phyloP scores from a whole-genome alignment of 495 filamentous ascomycete species.

The Bacidia gigantensis region DNA sequence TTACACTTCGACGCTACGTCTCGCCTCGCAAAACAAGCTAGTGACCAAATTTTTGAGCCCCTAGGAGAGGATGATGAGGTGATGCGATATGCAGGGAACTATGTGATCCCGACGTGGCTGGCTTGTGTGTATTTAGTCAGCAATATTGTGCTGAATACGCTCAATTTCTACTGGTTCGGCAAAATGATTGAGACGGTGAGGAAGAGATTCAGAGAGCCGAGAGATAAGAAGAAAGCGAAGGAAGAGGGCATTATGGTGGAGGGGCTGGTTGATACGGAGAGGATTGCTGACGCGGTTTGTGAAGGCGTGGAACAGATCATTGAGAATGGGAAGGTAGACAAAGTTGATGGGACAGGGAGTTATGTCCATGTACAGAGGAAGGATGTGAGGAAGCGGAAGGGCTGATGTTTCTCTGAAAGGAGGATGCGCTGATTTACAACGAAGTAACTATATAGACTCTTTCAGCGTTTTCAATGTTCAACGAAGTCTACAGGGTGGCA shows the following conservation, averaged over 20 bases:
- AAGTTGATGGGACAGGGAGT: constrained; percentile 16
- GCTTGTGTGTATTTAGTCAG: constrained; percentile 57
- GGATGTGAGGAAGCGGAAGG: constrained; percentile 11
- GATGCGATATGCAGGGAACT: constrained; percentile 35
- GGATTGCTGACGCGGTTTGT: not conserved
- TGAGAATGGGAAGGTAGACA: constrained; percentile 15
- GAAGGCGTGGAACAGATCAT: constrained; percentile 4
- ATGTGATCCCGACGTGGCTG: constrained; percentile 65
- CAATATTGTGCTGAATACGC: constrained; percentile 67
- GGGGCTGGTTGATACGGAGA: constrained; percentile 13
- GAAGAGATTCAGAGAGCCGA: constrained; percentile 60
- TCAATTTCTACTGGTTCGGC: constrained; percentile 94
- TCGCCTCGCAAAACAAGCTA: not conserved
- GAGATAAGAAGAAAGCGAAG: constrained; percentile 21
- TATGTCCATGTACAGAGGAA: constrained; percentile 12
- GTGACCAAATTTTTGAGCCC: constrained; percentile 3
- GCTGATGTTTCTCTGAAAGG: not conserved
- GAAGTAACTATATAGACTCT: too few species aligned
- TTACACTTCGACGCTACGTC: constrained; percentile 23
- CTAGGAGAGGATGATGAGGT: constrained; percentile 24
- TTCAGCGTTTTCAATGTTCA: too few species aligned
- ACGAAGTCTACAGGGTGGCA: not conserved
- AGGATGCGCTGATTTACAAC: too few species aligned
- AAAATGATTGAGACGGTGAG: constrained; percentile 90
- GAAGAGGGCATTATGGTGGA: constrained; percentile 20